Evolutionary conservation across 2,329 filamentous ascomycete genomes (phyloP), one percentile per base, ranked within the genome.

Genomic region (Xylaria sp.): DNA sequence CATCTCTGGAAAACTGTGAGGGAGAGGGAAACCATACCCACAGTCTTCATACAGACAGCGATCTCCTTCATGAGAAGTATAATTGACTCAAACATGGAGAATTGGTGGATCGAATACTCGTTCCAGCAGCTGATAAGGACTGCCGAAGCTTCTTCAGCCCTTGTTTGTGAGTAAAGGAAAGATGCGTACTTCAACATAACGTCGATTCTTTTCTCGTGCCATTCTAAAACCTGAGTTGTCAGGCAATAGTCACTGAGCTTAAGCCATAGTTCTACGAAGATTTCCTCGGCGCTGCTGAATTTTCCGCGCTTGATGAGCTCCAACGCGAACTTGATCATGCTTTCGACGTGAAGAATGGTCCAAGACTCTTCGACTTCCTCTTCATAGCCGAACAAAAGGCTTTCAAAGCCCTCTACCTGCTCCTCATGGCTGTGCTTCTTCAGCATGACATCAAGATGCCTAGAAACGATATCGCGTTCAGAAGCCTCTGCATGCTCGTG

Each of bases 121-220:
- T 60, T 68, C 68, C 68, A 70, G 55, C 66, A 68, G 55, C 62
- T 63, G 66, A 65, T 70, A 28, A 70, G 50, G 20, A 70, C 66
- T 2, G 68, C 66, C 3, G 68, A 68, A 10, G 68, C 62, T 57
- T 70, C 68, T 58, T 66, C 68, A 1, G 53, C 36, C 5, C 68
- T 59, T 23, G 60, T 66, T 15, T 68, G 68, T 30, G 58, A 59
- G n/a, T 57, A 55, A 13, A 70, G 66, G 36, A 68, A 70, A 4
- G 55, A 66, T 1, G 65, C 62, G 28, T 70, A 70, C 36, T 66
- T 60, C 23, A 70, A 46, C 68, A 70, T 70, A 1, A 70, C 68
- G 32, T 68, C 62, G n/a, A 70, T 70, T 36, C 66, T 58, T 60
- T 68, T 70, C 41, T 70, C 68, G 18, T 70, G 68, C 68, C 68